Percentiles rank a stretch among this genome's conserved stretches.
Conservation (phyloP, 2,329 filamentous ascomycete genomes). For the Trichoderma aggressivum region DNA sequence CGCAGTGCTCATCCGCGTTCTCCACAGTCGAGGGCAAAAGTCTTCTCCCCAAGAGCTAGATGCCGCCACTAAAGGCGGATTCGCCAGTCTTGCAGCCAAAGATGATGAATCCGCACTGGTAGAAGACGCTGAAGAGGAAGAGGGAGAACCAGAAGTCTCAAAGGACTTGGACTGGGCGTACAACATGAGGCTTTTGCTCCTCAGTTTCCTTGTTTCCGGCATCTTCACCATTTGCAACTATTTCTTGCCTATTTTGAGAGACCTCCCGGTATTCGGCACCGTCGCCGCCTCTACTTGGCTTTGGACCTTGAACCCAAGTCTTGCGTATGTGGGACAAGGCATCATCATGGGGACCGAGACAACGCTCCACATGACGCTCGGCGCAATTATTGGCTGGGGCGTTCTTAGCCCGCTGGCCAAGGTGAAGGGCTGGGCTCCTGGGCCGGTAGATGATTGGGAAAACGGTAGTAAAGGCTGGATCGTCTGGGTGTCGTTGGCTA, state of each 20-base stretch:
- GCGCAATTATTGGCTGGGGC: constrained; percentile 86
- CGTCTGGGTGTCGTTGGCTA: constrained; percentile 91
- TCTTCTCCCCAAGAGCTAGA: constrained; percentile 35
- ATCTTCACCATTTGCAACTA: constrained; percentile 78
- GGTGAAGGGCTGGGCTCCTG: constrained; percentile 81
- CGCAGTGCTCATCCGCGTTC: constrained; percentile 83
- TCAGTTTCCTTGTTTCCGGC: constrained; percentile 58
- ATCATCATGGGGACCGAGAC: constrained; percentile 98
- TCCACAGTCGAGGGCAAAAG: constrained; percentile 62
- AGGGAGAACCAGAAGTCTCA: constrained; percentile 32
- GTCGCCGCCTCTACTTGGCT: constrained; percentile 76
- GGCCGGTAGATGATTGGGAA: constrained; percentile 83
- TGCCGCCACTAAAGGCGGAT: constrained; percentile 37
- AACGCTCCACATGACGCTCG: constrained; percentile 91
- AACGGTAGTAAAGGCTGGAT: constrained; percentile 97
- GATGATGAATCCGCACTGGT: constrained; percentile 21
- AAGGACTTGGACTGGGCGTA: constrained; percentile 39
- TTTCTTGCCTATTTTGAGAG: constrained; percentile 80
- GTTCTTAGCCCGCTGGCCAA: constrained; percentile 88
- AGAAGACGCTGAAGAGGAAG: constrained; percentile 22
- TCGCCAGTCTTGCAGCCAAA: constrained; percentile 42
- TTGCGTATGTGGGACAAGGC: constrained; percentile 95
- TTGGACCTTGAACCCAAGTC: constrained; percentile 93
- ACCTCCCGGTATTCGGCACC: constrained; percentile 81
- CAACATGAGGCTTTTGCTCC: constrained; percentile 53